Base-by-base conservation (phyloP, 805 yeast genomes). In the Pichia eremophila region DNA sequence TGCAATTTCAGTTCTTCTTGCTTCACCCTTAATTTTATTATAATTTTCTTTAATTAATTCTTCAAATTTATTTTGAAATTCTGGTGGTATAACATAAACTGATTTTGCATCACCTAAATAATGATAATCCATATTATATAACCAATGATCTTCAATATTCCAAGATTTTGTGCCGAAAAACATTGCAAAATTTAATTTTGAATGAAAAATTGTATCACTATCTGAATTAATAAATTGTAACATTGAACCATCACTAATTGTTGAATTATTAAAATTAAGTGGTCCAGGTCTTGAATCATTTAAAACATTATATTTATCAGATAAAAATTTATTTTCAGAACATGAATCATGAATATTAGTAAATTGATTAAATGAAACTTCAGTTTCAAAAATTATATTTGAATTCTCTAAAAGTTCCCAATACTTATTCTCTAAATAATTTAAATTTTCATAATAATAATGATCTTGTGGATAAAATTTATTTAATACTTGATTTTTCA, bases 1-100 rank as follows among this genome's bases (percentile, higher is more conserved):
- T 2, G 48, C 44, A 10, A 35, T 28, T 9, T 46, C 10, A 2
- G 46, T 45, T 22, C 40, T 34, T 19, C 51, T 41, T 38, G 52
- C 44, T 15, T 47, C 48, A 8, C 49, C 43, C 18, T 41, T 48
- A 34, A 47, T 45, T 14, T 28, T 8, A 14, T 39, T 42, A 5
- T 51, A 14, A 28, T 47, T 46, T 2, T 39, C 19, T 39, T 46
- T 40, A n/a, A 73, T 39, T 15, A 77, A 57, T 2, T 50, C 44
- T 56, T 83, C 86, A 57, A 75, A 81, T 47, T 72, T 73, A 2
- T 61, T 70, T 46, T 72, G 71, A 45, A 77, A 77, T 55, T 68
- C 66, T 15, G 81, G 82, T 0, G 83, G 75, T n/a, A 83, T 70
- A 47, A 80, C 72, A 51, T 78, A 81, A 85, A 87, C 80, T 18